Evolutionary conservation across 139 green algal species (phyloP), one percentile per base, ranked within the genome.

Genomic region (Asterochloris erici): DNA sequence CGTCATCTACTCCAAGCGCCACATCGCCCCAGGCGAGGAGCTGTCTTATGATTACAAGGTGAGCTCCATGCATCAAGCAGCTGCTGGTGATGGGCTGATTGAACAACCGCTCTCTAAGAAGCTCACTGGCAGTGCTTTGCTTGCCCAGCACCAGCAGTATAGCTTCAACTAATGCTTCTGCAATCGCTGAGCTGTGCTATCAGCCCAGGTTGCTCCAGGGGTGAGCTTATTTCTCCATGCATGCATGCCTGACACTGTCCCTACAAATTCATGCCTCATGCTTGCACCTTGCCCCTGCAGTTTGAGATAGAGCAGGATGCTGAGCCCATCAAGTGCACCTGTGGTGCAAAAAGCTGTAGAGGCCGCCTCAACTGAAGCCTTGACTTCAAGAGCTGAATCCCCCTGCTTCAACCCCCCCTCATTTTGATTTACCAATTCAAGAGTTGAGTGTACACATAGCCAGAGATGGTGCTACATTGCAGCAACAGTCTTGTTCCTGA

Each of bases 31-130:
- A 2, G 89, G 88, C 14, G 92, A 97, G 82, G 95, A 98, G 92
- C 90, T 98, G 19, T 92, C 86, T 0, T 98, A 98, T 77, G 91
- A 98, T 87, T 98, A 98, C 88, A 95, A 95, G 82, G 86, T 87
- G 73, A n/a, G 70, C 29, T 73, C 28, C 12, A 28, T 79, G 10
- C n/a, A 70, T 68, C 6, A 81, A 0, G 9, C n/a, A 11, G 27
- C 15, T 73, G n/a, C 62, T 38, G 16, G 29, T 17, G 17, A 54
- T 38, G 23, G 70, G 23, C 9, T 19, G 23, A 28, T 28, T 76
- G 26, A 63, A 26, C 12, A 0, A 10, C 27, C 66, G 63, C 19
- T 38, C 12, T 21, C 21, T 21, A 64, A 63, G n/a, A 11, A 14
- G 21, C 28, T 79, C 14, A 63, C 28, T 27, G 74, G 14, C 15